Conservation (phyloP, 225 moss, liverwort and hornwort species). For the Lunularia cruciata region DNA sequence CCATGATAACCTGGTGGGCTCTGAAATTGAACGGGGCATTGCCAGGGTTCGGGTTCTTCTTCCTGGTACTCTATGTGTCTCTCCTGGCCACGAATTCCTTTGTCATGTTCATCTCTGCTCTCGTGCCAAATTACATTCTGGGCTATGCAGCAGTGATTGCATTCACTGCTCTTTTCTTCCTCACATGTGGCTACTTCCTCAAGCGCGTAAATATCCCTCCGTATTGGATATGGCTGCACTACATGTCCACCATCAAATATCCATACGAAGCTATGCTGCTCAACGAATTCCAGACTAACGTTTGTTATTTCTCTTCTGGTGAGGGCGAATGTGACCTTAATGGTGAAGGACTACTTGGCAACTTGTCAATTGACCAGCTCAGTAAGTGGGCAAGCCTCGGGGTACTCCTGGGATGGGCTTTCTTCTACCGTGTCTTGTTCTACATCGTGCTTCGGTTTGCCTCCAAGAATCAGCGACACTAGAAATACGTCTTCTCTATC, state of each 20-base stretch:
- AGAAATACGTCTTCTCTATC: too few species aligned
- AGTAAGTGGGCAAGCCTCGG: conserved; percentile 7
- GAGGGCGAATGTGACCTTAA: neutral
- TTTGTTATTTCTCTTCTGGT: neutral
- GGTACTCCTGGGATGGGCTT: conserved; percentile 13
- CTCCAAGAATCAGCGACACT: conserved; percentile 28
- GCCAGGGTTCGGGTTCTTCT: conserved; percentile 11
- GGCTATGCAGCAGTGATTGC: conserved; percentile 24
- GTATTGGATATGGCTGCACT: conserved; percentile 35
- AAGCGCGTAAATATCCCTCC: conserved; percentile 5
- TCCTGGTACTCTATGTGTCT: conserved; percentile 21
- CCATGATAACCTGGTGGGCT: conserved; percentile 17
- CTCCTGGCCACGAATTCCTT: conserved; percentile 31
- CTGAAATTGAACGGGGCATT: neutral
- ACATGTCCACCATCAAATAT: conserved; percentile 30
- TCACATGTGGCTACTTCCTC: conserved; percentile 32
- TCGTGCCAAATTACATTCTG: conserved; percentile 28
- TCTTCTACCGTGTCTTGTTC: conserved; percentile 33
- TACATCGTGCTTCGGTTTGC: conserved; percentile 34
- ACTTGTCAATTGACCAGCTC: neutral
- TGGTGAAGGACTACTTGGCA: neutral
- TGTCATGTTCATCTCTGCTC: conserved; percentile 26
- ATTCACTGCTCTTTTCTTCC: conserved; percentile 17
- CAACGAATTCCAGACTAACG: conserved; percentile 22
- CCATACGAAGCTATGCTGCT: conserved; percentile 29